Evolutionary conservation across 345 rosid genomes (phyloP).

Genomic region (Aquilaria malaccensis): DNA sequence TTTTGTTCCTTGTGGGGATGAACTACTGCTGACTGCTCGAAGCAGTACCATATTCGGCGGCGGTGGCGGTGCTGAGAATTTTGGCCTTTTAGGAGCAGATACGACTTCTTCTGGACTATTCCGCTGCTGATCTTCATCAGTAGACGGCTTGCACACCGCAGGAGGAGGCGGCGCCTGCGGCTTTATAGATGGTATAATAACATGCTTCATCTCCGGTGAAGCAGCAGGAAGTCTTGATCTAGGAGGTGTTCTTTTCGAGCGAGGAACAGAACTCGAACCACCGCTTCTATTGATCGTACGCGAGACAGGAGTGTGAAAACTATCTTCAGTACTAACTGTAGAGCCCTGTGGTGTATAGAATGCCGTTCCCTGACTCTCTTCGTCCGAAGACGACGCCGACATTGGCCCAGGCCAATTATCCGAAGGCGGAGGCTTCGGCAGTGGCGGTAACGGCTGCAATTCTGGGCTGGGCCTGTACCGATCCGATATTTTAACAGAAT

Average conservation of each 20-base stretch:
- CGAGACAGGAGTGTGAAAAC: constrained; percentile 48
- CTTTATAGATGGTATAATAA: constrained; percentile 71
- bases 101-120: constrained; percentile 18
- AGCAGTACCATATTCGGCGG: constrained; percentile 86
- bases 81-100: constrained; percentile 39
- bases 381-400: constrained; percentile 50
- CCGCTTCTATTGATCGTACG: constrained; percentile 23
- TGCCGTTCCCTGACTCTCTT: constrained; percentile 50
- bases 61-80: constrained; percentile 75
- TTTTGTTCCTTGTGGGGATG: constrained; percentile 28
- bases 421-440: constrained; percentile 40
- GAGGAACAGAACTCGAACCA: constrained; percentile 38
- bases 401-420: constrained; percentile 36
- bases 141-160: constrained; percentile 18
- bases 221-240: constrained; percentile 44
- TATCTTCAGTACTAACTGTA: constrained; percentile 54
- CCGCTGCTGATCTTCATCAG: constrained; percentile 7
- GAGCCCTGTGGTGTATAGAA: constrained; percentile 87
- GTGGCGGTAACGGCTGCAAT: constrained; percentile 85
- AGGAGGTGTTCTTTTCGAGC: constrained; percentile 82
- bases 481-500: constrained; percentile 68
- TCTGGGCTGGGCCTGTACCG: constrained; percentile 95
- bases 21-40: constrained; percentile 42
- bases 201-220: constrained; percentile 93
- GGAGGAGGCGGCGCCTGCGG: constrained; percentile 31